A percentile compares a stretch with the other conserved stretches of the same genome.
Conservation (phyloP, 805 yeast genomes). For the Candida ovalis region DNA sequence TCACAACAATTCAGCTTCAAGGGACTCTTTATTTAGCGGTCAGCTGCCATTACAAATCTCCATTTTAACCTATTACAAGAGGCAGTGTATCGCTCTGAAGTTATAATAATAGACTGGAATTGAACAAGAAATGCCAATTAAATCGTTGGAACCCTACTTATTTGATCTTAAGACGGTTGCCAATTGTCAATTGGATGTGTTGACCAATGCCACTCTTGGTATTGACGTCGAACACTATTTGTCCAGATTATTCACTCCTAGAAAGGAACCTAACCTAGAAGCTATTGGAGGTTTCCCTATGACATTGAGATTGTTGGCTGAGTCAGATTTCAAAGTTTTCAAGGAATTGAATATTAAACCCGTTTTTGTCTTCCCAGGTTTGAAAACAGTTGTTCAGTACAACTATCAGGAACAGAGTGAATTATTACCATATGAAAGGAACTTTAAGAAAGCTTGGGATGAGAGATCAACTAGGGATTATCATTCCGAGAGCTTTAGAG, state of each 20-base stretch:
- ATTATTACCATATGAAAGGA: slow-evolving; percentile 34
- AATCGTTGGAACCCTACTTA: slow-evolving; percentile 62
- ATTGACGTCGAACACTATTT: slow-evolving; percentile 82
- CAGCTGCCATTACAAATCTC: too few species aligned
- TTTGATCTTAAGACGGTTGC: slow-evolving; percentile 64
- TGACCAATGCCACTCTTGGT: slow-evolving; percentile 69
- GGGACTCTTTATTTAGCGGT: too few species aligned
- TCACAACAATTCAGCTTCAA: neutral
- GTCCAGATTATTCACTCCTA: slow-evolving; percentile 53
- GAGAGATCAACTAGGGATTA: slow-evolving; percentile 27
- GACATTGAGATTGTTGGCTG: slow-evolving; percentile 52
- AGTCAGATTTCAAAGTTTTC: slow-evolving; percentile 60
- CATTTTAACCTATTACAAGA: too few species aligned
- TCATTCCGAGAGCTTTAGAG: slow-evolving; percentile 48
- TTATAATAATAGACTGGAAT: too few species aligned
- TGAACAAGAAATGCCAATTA: slow-evolving; percentile 30
- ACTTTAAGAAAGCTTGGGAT: slow-evolving; percentile 48
- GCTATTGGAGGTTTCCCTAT: slow-evolving; percentile 83
- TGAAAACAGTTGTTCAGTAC: slow-evolving; percentile 37
- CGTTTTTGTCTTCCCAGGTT: slow-evolving; percentile 73
- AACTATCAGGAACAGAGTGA: slow-evolving; percentile 24
- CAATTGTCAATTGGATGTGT: slow-evolving; percentile 54
- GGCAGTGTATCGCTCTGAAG: too few species aligned
- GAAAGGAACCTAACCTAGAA: slow-evolving; percentile 64
- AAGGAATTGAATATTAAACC: slow-evolving; percentile 66